Percentiles rank a stretch among this genome's conserved stretches.
These are phyloP conservation scores for Neurospora sp. DNA, from an alignment of 495 filamentous ascomycete species.

Conservation along the genomic window DNA sequence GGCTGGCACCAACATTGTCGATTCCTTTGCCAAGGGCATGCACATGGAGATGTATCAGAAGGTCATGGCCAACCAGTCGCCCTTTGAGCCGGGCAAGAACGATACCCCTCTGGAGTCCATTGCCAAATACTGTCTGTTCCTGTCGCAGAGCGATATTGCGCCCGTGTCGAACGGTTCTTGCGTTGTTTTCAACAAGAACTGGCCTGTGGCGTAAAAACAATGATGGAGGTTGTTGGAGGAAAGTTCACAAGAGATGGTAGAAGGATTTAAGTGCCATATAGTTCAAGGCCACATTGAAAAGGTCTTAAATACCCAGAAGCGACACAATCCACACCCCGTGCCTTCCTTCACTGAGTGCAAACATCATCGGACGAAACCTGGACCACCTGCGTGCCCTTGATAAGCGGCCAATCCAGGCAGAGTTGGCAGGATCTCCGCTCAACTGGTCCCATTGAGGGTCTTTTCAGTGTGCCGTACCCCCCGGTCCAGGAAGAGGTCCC, in stretches of 20 bases:
- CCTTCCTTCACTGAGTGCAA: background rate
- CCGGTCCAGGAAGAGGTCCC: background rate
- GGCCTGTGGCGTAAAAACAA: constrained; percentile 21
- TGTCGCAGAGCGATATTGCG: constrained; percentile 29
- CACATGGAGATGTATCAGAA: constrained; percentile 34
- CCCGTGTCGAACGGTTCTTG: constrained; percentile 26
- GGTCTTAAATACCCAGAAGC: background rate
- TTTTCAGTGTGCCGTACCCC: too few relatives aligned
- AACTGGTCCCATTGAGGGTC: background rate
- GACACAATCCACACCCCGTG: background rate
- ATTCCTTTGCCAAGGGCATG: constrained; percentile 35
- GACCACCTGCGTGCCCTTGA: background rate
- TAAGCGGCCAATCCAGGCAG: background rate
- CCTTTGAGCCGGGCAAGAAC: constrained; percentile 11
- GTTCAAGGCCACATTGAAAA: background rate
- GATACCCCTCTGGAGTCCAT: constrained; percentile 21
- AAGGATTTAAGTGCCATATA: background rate
- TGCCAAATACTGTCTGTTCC: constrained; percentile 33
- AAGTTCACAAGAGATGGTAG: background rate
- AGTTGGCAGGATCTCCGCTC: background rate
- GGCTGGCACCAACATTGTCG: constrained; percentile 44
- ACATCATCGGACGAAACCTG: background rate
- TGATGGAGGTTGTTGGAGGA: background rate
- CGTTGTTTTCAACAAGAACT: constrained; percentile 30
- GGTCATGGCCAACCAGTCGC: constrained; percentile 15